A percentile compares a stretch with the other conserved stretches of the same genome.
These are phyloP conservation scores for Colletotrichum sp. DNA, from an alignment of 2,329 filamentous ascomycete species.

Conservation along the genomic window DNA sequence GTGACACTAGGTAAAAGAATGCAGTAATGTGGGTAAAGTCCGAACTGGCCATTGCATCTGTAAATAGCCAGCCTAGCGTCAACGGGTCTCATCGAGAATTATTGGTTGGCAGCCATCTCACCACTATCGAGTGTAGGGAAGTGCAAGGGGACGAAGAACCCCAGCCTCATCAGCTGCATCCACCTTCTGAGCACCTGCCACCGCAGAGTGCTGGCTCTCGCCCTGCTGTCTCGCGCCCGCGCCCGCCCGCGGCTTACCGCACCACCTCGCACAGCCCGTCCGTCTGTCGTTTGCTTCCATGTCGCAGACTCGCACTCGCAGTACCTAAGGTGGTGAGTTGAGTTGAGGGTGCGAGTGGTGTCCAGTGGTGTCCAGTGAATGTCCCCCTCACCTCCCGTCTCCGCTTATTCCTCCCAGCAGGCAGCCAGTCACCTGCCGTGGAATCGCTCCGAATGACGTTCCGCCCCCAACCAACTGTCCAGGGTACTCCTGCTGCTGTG, in stretches of 20 bases:
- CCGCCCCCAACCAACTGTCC: slow-evolving; percentile 11
- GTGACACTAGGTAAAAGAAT: neutral
- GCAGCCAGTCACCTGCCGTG: neutral
- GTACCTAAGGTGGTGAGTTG: neutral
- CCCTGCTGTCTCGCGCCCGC: neutral
- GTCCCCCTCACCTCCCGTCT: neutral
- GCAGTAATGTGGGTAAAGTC: neutral
- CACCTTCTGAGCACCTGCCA: slow-evolving; percentile 4
- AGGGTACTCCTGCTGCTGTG: slow-evolving; percentile 2
- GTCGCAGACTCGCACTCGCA: neutral
- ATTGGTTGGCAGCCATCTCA: neutral
- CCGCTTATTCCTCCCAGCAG: neutral
- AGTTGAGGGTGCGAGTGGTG: neutral
- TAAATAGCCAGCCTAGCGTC: neutral
- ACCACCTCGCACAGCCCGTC: slow-evolving; percentile 7
- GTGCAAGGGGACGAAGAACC: neutral
- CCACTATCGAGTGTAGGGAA: neutral
- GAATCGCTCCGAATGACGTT: slow-evolving; percentile 6
- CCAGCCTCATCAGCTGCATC: neutral
- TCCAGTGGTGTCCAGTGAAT: neutral
- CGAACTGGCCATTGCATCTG: neutral
- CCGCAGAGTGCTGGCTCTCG: neutral
- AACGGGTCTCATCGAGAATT: neutral
- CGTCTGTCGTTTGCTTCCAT: neutral
- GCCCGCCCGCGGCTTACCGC: slow-evolving; percentile 3